phyloP scores from a whole-genome alignment of 352 stramenopile species.

The Phytophthora europaea region DNA sequence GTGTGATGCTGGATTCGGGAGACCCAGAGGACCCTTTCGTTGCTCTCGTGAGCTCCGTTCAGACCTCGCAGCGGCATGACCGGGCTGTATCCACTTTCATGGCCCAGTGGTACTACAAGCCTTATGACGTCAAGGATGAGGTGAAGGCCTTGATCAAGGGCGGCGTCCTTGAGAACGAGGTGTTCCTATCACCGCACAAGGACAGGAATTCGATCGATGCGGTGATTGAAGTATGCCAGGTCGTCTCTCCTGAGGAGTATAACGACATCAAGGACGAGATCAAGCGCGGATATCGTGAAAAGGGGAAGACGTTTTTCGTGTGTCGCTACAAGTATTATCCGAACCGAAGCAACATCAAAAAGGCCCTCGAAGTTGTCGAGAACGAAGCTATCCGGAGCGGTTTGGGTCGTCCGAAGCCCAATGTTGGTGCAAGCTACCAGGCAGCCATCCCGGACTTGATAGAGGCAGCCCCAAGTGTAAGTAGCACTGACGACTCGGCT shows the following conservation, averaged over 20 bases:
- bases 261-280: constrained; percentile 78
- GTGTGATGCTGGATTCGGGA: constrained; percentile 81
- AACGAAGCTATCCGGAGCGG: constrained; percentile 79
- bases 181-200: constrained; percentile 88
- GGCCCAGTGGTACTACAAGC: constrained; percentile 90
- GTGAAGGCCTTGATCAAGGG: constrained; percentile 69
- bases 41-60: constrained; percentile 79
- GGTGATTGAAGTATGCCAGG: constrained; percentile 78
- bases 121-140: constrained; percentile 73
- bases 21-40: constrained; percentile 73
- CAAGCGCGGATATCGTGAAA: constrained; percentile 75
- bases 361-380: constrained; percentile 72
- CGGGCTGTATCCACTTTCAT: constrained; percentile 69
- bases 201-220: constrained; percentile 88
- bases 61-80: constrained; percentile 64
- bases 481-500: constrained; percentile 25
- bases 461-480: constrained; percentile 22
- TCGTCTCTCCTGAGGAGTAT: constrained; percentile 82
- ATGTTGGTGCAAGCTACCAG: constrained; percentile 74
- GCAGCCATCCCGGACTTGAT: constrained; percentile 57
- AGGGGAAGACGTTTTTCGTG: constrained; percentile 70
- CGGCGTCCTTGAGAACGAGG: constrained; percentile 72
- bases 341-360: constrained; percentile 65
- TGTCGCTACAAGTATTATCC: constrained; percentile 90
- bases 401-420: constrained; percentile 71